Percentiles rank a stretch among this genome's conserved stretches.
phyloP scores from a whole-genome alignment of 139 green algal species.

The Zygnema cylindricum region DNA sequence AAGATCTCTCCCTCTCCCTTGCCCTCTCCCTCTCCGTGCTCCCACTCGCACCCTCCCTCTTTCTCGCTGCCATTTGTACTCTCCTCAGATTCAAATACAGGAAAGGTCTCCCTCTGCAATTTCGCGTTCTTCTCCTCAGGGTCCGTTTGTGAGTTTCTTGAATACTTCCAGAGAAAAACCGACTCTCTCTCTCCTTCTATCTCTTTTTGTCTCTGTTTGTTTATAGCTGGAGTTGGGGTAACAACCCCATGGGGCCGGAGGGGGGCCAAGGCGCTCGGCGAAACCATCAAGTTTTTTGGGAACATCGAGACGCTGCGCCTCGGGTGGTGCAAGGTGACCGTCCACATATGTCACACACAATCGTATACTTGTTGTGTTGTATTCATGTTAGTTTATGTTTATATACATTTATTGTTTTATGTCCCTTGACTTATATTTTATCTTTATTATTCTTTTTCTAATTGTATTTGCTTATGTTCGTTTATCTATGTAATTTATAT shows the following conservation, averaged over 20 bases:
- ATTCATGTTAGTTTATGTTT: too few relatives aligned
- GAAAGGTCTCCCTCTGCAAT: background rate
- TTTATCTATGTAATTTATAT: too few relatives aligned
- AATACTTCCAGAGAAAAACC: background rate
- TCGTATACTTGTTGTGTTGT: too few relatives aligned
- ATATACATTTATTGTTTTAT: too few relatives aligned
- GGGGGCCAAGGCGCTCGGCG: slow-evolving; percentile 80
- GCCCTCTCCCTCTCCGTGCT: background rate
- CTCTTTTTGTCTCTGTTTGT: background rate
- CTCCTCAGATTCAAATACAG: background rate
- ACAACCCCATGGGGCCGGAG: slow-evolving; percentile 89
- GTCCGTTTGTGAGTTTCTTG: background rate
- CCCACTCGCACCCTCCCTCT: slow-evolving; percentile 4
- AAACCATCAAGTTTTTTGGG: slow-evolving; percentile 92
- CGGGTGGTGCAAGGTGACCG: slow-evolving; percentile 94
- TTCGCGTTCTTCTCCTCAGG: background rate
- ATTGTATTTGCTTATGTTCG: too few relatives aligned
- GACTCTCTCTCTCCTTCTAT: background rate
- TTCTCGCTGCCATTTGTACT: background rate
- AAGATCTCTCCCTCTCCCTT: background rate
- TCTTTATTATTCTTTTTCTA: too few relatives aligned
- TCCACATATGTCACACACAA: too few relatives aligned
- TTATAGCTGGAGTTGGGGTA: slow-evolving; percentile 86
- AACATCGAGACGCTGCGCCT: slow-evolving; percentile 79
- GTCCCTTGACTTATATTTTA: too few relatives aligned